A percentile compares a stretch with the other conserved stretches of the same genome.
phyloP scores from a whole-genome alignment of 257 asterid species.

The Nicotiana attenuata region DNA sequence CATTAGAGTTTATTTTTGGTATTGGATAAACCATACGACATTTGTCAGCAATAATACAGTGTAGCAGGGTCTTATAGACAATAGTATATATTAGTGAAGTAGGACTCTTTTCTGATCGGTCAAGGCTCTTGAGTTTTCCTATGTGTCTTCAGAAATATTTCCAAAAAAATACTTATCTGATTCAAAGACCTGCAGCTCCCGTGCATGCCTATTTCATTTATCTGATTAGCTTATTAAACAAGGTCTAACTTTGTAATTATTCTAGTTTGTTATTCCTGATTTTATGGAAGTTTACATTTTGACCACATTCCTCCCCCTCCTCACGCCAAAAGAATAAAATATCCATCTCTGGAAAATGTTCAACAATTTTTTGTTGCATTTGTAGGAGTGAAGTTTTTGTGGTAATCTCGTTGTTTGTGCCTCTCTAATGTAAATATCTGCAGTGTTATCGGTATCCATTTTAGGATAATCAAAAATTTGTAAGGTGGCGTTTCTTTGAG shows the following conservation, averaged over 20 bases:
- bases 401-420: neutral
- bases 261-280: constrained; percentile 1
- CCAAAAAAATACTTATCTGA: too few relatives aligned
- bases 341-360: neutral
- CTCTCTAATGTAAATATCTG: neutral
- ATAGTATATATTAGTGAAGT: neutral
- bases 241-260: neutral
- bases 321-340: neutral
- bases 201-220: neutral
- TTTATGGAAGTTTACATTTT: neutral
- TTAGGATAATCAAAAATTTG: neutral
- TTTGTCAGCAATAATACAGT: neutral
- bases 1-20: neutral
- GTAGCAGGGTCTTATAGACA: neutral
- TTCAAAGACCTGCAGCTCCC: neutral
- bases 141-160: neutral
- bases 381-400: neutral
- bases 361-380: neutral
- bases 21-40: neutral
- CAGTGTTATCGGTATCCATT: neutral
- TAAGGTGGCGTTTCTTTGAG: neutral
- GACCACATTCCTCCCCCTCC: neutral
- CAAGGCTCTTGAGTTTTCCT: neutral
- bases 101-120: neutral
- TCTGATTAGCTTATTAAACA: neutral